Evolutionary conservation across 2,329 filamentous ascomycete species (phyloP), one percentile per base, ranked within the genome.

Genomic region (Apiospora phragmitis): DNA sequence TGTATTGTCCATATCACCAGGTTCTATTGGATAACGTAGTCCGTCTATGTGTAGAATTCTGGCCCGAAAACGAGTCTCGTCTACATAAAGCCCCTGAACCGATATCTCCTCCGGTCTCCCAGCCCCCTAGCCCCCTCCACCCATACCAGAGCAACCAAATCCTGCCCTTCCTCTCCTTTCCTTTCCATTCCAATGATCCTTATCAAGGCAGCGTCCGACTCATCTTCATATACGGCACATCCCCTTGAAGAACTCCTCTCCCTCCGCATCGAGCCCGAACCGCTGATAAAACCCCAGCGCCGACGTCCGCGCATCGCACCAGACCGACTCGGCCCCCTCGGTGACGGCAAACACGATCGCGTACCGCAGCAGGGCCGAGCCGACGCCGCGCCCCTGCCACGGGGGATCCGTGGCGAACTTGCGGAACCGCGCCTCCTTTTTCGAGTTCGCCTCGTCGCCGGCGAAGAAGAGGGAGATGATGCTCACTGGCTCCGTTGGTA

Each of bases 221-320:
- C 74, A 76, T 72, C 38, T 73, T 71, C 59, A 76, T 68, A 69
- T 76, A 76, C 35, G 74, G 72, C 71, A 75, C 71, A 8, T 74
- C 74, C 41, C 73, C 69, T 76, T 76, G 62, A 71, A 72, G 68
- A 76, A 76, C 16, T 72, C 69, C 16, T 71, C 71, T n/a, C 74
- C 74, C 65, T 73, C 74, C 69, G 71, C 72, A 69, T 70, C 47
- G 69, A 76, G 68, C 26, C 75, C 75, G 65, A 76, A 76, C 29
- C 74, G 70, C 68, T 70, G 69, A 70, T 76, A 76, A 49, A 76
- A 76, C 9, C 51, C 70, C 59, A 76, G 70, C 43, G 75, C 74
- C 70, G 71, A 73, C 66, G 71, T 70, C n/a, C 75, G 74, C 24
- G 75, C 74, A 69, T 76, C 75, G 68, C 75, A 76, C 75, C 74